Base-by-base conservation (phyloP, 768 basidiomycete species). In the Tricholomella constricta region DNA sequence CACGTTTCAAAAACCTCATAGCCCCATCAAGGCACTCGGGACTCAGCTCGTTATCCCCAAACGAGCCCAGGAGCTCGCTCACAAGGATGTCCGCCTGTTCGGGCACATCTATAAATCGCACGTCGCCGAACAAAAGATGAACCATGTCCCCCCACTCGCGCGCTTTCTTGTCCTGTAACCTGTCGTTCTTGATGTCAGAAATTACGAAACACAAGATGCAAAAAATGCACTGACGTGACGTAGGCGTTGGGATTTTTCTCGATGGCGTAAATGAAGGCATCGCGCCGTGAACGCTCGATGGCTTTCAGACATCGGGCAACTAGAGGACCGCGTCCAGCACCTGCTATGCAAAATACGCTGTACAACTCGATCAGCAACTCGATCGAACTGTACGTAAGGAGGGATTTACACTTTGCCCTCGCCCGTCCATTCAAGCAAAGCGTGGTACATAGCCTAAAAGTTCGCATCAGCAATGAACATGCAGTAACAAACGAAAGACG, bases 11-110 rank as follows among this genome's bases (percentile, higher is more conserved):
- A 66, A 94, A 95, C 43, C 96, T 78, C 83, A 89, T 84, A 8
- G 93, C 95, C 11, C 97, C 97, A 66, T 99, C 97, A 31, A 99
- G 76, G 71, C 97, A 99, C 69, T 99, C 97, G 0, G 97, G 97
- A 65, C 94, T 95, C 43, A 98, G 82, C 68, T 99, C 97, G 55
- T 99, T 99, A 71, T 99, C 97, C 1, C 96, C 97, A 73, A 99
- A 98, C 4, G 93, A 95, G 3, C 97, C 97, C 62, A 99, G 72
- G 19, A 99, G 81, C 69, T 99, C 97, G 72, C 91, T 96, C 63
- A 99, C 88, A 52, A 99, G 75, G 56, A 99, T 92, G 69, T 98
- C 97, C 25, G 85, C 94, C 59, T 82, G 79, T 61, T 97, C 92
- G 5, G 96, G 94, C 1, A 96, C 71, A 8, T 86, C 78, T 38